Base-by-base conservation (phyloP, 1,139 yeast genomes). In the Scheffersomyces segobiensis region DNA sequence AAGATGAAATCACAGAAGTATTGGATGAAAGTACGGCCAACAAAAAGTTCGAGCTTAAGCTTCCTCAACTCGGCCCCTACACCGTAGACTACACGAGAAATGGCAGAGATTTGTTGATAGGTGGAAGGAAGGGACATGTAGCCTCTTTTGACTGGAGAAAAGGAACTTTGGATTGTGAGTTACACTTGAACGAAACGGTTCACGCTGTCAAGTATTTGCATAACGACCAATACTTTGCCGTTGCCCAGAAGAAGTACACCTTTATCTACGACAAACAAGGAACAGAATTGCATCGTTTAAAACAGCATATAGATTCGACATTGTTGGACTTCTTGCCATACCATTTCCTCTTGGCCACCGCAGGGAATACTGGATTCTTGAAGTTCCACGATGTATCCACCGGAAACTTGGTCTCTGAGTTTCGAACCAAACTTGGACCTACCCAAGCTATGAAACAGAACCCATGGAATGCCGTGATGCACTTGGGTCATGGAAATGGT, bases 61-160 rank as follows among this genome's bases (percentile, higher is more conserved):
- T 96, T 61, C 83, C 83, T 19, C 91, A 91, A 61, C 89, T 88
- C 70, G 99, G 99, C 0, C 98, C 99, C 1, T 96, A 96, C 70
- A 77, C 81, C 12, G 71, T 91, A 20, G 95, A 93, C 71, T 95
- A 89, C 71, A 84, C 95, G 3, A 81, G 96, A 71, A 92, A 92
- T 66, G 99, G 99, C 56, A 86, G 97, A 62, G 89, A 88, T 63
- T 74, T 96, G 56, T 80, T 96, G 55, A 78, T 96, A 46, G 96
- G 95, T 14, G 99, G 99, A 19, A 79, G 81, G 54, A 93, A 92
- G 70, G 99, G 99, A 2, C 99, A 96, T 78, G 87, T 96, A 56
- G 98, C 99, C 0, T 86, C 96, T 4, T 88, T 96, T 79, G 98
- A 96, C 75, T 96, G 99, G 98, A 86, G 96, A 71, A 86, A 87